Percentiles rank a stretch among this genome's conserved stretches.
Evolutionary conservation across 495 filamentous ascomycete species (phyloP).

Genomic region (Tuber umbilicatum): DNA sequence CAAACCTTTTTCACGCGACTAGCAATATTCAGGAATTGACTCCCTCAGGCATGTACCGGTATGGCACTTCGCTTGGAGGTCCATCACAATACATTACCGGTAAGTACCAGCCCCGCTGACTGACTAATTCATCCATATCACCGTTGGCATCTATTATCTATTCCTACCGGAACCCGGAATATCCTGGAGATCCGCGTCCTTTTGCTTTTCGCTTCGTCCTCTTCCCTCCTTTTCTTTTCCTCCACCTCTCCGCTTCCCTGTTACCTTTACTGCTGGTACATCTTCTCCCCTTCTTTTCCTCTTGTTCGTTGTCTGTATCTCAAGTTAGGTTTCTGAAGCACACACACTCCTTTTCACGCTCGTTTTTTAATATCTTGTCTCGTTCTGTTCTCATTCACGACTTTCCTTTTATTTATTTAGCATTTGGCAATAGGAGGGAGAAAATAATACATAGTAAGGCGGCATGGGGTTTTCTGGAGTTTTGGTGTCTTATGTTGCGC

Average conservation of each 20-base stretch:
- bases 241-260: background rate
- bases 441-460: background rate
- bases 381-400: background rate
- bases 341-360: background rate
- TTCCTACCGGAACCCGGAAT: background rate
- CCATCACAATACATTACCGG: no score
- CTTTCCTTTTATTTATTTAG: background rate
- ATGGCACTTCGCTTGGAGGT: no score
- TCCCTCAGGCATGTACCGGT: no score
- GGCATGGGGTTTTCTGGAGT: conserved; percentile 25
- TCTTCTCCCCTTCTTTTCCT: background rate
- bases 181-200: background rate
- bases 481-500: conserved; percentile 31
- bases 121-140: background rate
- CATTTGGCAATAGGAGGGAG: background rate
- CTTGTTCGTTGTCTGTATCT: background rate
- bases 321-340: background rate
- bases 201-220: background rate
- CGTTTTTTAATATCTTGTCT: background rate
- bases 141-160: no score
- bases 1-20: no score
- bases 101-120: background rate
- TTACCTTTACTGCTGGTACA: background rate
- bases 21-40: no score
- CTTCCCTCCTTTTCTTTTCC: background rate